These are phyloP conservation scores for Acephala macrosclerotiorum DNA, from an alignment of 2,329 filamentous ascomycete species.

Conservation along the genomic window DNA sequence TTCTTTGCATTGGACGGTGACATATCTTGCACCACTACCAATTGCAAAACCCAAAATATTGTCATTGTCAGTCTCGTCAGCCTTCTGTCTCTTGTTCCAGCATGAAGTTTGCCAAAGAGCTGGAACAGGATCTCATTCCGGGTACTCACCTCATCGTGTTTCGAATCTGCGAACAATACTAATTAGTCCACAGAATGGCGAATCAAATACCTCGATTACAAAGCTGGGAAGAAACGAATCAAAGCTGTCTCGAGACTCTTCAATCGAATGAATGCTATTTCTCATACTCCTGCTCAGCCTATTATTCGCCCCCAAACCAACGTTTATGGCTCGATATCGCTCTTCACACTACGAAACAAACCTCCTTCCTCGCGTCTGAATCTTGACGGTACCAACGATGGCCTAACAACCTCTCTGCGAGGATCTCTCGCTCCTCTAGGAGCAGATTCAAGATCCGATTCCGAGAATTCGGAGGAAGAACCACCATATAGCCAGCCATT, in stretches of 20 bases:
- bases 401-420: slow-evolving; percentile 26
- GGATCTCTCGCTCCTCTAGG: slow-evolving; percentile 34
- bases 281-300: slow-evolving; percentile 41
- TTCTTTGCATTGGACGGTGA: background rate
- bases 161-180: slow-evolving; percentile 12
- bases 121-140: slow-evolving; percentile 87
- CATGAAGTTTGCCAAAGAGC: slow-evolving; percentile 77
- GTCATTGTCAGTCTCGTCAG: slow-evolving; percentile 13
- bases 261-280: slow-evolving; percentile 63
- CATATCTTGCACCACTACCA: background rate
- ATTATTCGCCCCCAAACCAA: slow-evolving; percentile 26
- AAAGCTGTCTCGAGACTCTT: slow-evolving; percentile 82
- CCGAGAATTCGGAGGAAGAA: slow-evolving; percentile 30
- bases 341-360: slow-evolving; percentile 22
- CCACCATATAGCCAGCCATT: slow-evolving; percentile 17
- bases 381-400: slow-evolving; percentile 20
- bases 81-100: background rate
- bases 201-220: slow-evolving; percentile 94
- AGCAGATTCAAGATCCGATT: slow-evolving; percentile 33
- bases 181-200: slow-evolving; percentile 74
- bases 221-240: slow-evolving; percentile 92
- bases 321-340: slow-evolving; percentile 37
- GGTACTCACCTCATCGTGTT: slow-evolving; percentile 54
- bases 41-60: background rate
- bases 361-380: slow-evolving; percentile 16